Evolutionary conservation across 23 red algal species (phyloP), one percentile per base, ranked within the genome.

Genomic region (Cyanidiococcus yangmingshanensis): DNA sequence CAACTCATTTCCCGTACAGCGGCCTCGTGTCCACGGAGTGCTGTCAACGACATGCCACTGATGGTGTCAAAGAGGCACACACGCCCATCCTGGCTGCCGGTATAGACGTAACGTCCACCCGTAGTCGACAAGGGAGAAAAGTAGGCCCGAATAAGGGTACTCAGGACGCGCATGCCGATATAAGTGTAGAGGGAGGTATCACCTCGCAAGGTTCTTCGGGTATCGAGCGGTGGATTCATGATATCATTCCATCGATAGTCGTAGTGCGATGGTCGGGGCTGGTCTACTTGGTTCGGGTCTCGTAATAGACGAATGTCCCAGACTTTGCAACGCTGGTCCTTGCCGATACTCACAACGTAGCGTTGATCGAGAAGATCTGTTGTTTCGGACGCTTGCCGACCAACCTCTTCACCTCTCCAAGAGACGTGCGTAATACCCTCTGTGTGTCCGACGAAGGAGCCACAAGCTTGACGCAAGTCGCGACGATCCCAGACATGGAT

Each of bases 221-320:
- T 58, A 54, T 57, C 1, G 27, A 78, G 50, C 45, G 76, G 76
- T n/a, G 50, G 76, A 39, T 54, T 54, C 45, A 58, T 37, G 37
- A 58, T 58, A 39, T 78, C 76, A 37, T 58, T 78, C 76, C 76
- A 78, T 40, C 76, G 76, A 41, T 78, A 78, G 37, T 78, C 76
- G 45, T 54, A 54, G 21, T 54, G 45, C 45, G 45, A 15, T 54
- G 45, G 45, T 15, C 45, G 45, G 12, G 45, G 45, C 45, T 21
- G 45, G 12, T 54, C 45, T 7, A 54, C 45, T 21, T 54, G 45
- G 21, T 21, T 54, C 45, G 45, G 12, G 7, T 54, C 45, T 54
- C 45, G 45, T 21, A 54, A 21, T 21, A 54, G 21, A 54, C 45
- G 45, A 54, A 54, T 54, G 21, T 54, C 45, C 45, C 45, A 54